Evolutionary conservation across 768 basidiomycete genomes (phyloP).

Genomic region (Pholiota molesta): DNA sequence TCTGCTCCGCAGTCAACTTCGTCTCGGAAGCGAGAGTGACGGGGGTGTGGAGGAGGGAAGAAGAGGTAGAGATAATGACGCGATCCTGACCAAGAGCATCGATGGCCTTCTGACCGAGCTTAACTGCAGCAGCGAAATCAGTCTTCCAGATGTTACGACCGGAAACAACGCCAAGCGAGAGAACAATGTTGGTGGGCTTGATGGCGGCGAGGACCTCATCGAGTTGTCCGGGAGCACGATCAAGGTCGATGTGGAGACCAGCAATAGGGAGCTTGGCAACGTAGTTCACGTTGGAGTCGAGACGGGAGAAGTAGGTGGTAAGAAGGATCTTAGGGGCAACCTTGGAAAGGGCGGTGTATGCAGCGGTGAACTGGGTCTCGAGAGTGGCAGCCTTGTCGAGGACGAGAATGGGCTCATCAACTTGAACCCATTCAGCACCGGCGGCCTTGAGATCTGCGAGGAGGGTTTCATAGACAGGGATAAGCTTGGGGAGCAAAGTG

Average conservation of each 20-base stretch:
- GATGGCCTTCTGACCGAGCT: conserved; percentile 82
- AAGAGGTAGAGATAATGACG: conserved; percentile 93
- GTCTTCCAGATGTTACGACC: conserved; percentile 99
- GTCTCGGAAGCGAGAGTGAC: conserved; percentile 94
- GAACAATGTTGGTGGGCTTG: conserved; percentile 76
- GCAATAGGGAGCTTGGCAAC: conserved; percentile 90
- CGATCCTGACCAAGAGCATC: conserved; percentile 82
- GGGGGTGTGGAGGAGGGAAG: conserved; percentile 97
- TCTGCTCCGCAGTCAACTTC: conserved; percentile 85
- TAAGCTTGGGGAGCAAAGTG: conserved; percentile 83
- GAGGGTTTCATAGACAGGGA: conserved; percentile 91
- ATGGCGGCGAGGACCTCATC: conserved; percentile 79
- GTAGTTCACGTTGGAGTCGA: conserved; percentile 89
- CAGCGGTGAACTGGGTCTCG: conserved; percentile 76
- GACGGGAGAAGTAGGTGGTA: conserved; percentile 96
- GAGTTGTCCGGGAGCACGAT: conserved; percentile 91
- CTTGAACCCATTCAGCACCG: conserved; percentile 93
- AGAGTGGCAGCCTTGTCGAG: conserved; percentile 80
- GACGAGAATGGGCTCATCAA: conserved; percentile 96
- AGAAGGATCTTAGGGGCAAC: conserved; percentile 91
- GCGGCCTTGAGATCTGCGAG: conserved; percentile 89
- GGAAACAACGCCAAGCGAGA: conserved; percentile 95
- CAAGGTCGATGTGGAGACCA: conserved; percentile 95
- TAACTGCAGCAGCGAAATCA: conserved; percentile 84
- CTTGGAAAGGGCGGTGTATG: conserved; percentile 80